phyloP scores from a whole-genome alignment of 2,329 filamentous ascomycete species.

The Fusarium continuum region DNA sequence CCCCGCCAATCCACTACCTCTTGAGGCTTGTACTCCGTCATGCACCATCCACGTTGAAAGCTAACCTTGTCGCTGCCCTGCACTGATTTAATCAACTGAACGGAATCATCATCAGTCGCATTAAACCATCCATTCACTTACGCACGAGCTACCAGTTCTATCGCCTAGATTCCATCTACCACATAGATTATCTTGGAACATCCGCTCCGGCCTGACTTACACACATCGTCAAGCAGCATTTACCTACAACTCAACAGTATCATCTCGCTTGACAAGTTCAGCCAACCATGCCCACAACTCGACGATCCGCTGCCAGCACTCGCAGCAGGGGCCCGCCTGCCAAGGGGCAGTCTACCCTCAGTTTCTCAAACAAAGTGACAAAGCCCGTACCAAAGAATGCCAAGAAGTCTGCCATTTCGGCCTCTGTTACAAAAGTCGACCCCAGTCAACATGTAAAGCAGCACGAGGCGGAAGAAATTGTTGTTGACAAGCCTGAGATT shows the following conservation, averaged over 20 bases:
- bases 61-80: conserved; percentile 20
- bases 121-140: neutral
- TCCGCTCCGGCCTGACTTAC: neutral
- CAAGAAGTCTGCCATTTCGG: conserved; percentile 55
- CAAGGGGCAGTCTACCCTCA: conserved; percentile 62
- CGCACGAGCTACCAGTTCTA: neutral
- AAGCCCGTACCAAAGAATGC: conserved; percentile 60
- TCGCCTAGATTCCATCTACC: neutral
- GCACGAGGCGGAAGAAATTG: conserved; percentile 25
- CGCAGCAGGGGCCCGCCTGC: conserved; percentile 48
- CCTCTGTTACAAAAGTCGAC: conserved; percentile 50
- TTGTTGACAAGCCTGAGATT: conserved; percentile 26
- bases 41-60: conserved; percentile 4
- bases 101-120: conserved; percentile 8
- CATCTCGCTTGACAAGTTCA: conserved; percentile 3
- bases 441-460: conserved; percentile 36
- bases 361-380: conserved; percentile 66
- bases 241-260: neutral
- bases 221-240: conserved; percentile 1
- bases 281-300: conserved; percentile 59
- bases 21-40: conserved; percentile 37
- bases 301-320: conserved; percentile 56
- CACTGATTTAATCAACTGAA: conserved; percentile 2
- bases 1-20: conserved; percentile 65
- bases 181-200: neutral